phyloP scores from a whole-genome alignment of 306 rosid species.

The Trifolium dubium region DNA sequence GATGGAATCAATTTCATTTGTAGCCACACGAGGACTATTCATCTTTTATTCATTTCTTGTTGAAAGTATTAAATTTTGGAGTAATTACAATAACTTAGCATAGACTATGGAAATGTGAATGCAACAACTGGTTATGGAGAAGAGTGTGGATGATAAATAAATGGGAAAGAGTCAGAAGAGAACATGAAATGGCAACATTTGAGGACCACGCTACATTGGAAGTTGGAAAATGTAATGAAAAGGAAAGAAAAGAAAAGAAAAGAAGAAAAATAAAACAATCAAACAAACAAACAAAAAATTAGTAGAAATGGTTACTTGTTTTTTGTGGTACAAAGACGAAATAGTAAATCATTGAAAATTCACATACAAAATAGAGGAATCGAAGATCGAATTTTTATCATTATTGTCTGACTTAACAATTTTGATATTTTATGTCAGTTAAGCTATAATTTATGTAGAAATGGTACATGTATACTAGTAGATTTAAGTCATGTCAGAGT shows the following conservation, averaged over 20 bases:
- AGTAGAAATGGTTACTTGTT: conserved; percentile 29
- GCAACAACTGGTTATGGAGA: conserved; percentile 15
- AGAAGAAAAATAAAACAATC: not conserved
- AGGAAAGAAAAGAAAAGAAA: not conserved
- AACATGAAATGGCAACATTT: conserved; percentile 44
- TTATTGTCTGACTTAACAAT: too few relatives aligned
- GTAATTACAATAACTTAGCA: not conserved
- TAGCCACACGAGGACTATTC: conserved; percentile 1
- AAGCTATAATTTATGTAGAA: too few relatives aligned
- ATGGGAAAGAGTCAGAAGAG: conserved; percentile 38
- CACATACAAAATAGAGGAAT: too few relatives aligned
- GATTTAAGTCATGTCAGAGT: too few relatives aligned
- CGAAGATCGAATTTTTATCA: too few relatives aligned
- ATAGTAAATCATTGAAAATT: too few relatives aligned
- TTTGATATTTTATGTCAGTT: too few relatives aligned
- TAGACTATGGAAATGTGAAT: not conserved
- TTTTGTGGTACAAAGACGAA: too few relatives aligned
- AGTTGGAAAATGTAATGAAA: conserved; percentile 23
- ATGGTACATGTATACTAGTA: too few relatives aligned
- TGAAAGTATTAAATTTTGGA: not conserved
- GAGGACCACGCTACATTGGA: conserved; percentile 48
- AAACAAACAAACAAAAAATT: not conserved
- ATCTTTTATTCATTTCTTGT: not conserved
- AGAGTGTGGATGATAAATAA: conserved; percentile 23
- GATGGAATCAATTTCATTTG: not conserved